Evolutionary conservation across 495 filamentous ascomycete species (phyloP), one percentile per base, ranked within the genome.

Genomic region (Beverwykella pulmonaria): DNA sequence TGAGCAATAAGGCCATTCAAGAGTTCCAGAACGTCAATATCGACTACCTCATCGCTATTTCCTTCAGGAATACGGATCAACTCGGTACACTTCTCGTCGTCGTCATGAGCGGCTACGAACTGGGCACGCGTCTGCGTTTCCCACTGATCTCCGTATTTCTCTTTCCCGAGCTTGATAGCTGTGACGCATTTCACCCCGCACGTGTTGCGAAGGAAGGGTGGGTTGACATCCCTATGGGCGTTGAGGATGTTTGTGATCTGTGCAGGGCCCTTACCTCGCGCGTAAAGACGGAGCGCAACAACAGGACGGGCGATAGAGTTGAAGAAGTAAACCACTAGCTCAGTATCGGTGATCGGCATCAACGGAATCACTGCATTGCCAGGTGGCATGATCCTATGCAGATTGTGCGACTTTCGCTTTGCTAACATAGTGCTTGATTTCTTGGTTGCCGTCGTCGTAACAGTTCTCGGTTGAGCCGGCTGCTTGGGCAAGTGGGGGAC

Each of bases 321-420:
- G 26, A 54, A 54, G 12, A 54, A 54, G n/a, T 54, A 54, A 7
- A 54, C 52, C 1, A 54, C n/a, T 6, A 54, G 7, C 23, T 54
- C 52, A 19, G 52, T 54, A 19, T 54, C 26, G 25, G 22, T 54
- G 8, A 54, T 19, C 17, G 52, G 23, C 26, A 54, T 54, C 4
- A 19, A 32, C 3, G 52, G 52, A 9, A 54, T 54, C 26, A 7
- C 2, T 5, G 52, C 23, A 5, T 6, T 17, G 17, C 6, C 25
- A 8, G 52, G 29, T 1, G 29, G 12, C 52, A 54, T 54, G 12
- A 54, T 30, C 19, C 10, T 30, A 1, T 14, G 25, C 4, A 54
- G 3, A 54, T 54, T 32, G 23, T 54, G 52, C 5, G 8, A 8
- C 4, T 30, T 19, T 4, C 52, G 23, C 52, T 30, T 54, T 6